Evolutionary conservation across 441 rosid genomes (phyloP), one percentile per base, ranked within the genome.

Genomic region (Populus hybrid): DNA sequence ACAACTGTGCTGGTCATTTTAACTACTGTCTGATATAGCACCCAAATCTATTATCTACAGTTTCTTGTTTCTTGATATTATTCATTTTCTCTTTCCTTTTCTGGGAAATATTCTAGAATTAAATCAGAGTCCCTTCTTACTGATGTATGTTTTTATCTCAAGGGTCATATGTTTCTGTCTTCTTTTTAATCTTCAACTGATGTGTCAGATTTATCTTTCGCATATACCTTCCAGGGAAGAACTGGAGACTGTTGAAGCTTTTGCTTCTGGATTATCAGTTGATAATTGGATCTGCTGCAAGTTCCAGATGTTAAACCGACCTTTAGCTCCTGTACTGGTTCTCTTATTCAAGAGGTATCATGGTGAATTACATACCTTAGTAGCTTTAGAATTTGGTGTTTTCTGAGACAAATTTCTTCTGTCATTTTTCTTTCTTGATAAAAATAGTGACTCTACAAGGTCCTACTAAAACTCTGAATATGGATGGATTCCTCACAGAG

Each of bases 211-310:
- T 63, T 65, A 26, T 73, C 67, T 50, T 40, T 65, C 7, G 29
- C 12, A 2, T 74, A 23, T 68, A 18, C 28, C 26, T 7, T 71
- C 74, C 88, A 93, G 99, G 90, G 92, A 90, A 84, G 99, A 95
- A 84, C 61, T 91, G 74, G 91, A 87, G 68, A 81, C 82, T 3
- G 90, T 92, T 61, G 95, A 93, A 84, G 92, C 77, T 72, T 95
- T 93, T 79, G 91, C 92, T 14, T 83, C 91, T 3, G 74, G 82
- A 76, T 84, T 93, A 79, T 71, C 86, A 3, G 94, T 89, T 11
- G 89, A 86, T 10, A 73, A 84, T 66, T 95, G 99, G 98, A 78
- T 86, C 50, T 90, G 99, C 87, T 85, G 96, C 90, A 89, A 95
- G 86, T 68, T 95, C 61, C 94, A 89, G 82, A 88, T 88, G 89